Evolutionary conservation across 305 asterid genomes (phyloP).

Genomic region (Fraxinus ornus): DNA sequence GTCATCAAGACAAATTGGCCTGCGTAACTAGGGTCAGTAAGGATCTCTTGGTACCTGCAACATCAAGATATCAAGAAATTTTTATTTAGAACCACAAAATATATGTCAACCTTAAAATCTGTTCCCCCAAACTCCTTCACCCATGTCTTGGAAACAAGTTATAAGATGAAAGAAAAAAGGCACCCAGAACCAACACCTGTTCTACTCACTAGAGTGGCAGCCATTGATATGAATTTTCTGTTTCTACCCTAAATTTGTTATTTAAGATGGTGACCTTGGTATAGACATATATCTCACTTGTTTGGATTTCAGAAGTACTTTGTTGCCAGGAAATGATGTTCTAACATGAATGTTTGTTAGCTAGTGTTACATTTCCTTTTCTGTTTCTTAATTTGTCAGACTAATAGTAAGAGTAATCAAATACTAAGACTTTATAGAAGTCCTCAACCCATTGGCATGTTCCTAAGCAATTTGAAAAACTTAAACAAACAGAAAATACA

Average conservation of each 20-base stretch:
- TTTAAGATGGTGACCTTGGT: background rate
- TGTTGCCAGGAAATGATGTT: background rate
- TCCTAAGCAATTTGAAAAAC: background rate
- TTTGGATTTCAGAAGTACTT: background rate
- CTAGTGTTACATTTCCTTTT: background rate
- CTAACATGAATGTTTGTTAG: background rate
- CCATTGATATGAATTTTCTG: background rate
- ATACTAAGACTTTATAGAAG: background rate
- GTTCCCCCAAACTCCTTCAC: background rate
- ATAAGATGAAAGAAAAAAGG: background rate
- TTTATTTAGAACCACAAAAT: slow-evolving; percentile 2
- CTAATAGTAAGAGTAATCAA: background rate
- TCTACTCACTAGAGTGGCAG: background rate
- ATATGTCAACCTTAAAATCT: background rate
- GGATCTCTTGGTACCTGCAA: slow-evolving; percentile 89
- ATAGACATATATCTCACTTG: background rate
- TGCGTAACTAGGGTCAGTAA: slow-evolving; percentile 95
- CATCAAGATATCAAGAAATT: slow-evolving; percentile 12
- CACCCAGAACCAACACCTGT: background rate
- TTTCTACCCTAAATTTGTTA: background rate
- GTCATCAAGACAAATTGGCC: slow-evolving; percentile 97
- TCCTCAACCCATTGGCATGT: background rate
- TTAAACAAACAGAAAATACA: background rate
- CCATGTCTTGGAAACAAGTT: background rate
- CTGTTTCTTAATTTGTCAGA: background rate